Evolutionary conservation across 148 eudicot genomes (phyloP).

Genomic region (Polygonum maritimum): DNA sequence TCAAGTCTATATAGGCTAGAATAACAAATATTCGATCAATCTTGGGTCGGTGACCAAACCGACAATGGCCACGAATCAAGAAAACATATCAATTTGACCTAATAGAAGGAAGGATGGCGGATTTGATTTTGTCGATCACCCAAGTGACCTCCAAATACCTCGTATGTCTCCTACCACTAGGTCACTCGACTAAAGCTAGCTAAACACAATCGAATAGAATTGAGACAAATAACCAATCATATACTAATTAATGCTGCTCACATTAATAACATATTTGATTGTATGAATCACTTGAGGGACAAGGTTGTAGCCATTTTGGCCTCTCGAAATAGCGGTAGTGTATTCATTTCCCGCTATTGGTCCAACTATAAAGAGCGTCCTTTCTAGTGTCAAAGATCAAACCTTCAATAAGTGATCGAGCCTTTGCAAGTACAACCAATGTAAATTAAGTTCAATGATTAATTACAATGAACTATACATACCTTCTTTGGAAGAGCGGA

Average conservation of each 20-base stretch:
- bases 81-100: no score
- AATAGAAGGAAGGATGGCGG: no score
- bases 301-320: neutral
- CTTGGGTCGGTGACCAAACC: no score
- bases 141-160: no score
- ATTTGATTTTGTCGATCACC: no score
- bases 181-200: no score
- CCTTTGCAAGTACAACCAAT: neutral
- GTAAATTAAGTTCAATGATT: neutral
- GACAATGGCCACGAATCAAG: no score
- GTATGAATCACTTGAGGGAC: slow-evolving; percentile 9
- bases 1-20: neutral
- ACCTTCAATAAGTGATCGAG: neutral
- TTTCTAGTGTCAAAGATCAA: slow-evolving; percentile 5
- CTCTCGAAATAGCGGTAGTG: neutral
- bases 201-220: no score
- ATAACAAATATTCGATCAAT: no score
- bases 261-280: neutral
- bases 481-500: slow-evolving; percentile 13
- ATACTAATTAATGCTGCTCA: neutral
- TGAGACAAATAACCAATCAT: no score
- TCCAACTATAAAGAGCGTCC: slow-evolving; percentile 13
- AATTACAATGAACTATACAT: no score
- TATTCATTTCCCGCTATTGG: slow-evolving; percentile 16
- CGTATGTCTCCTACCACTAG: no score